Conservation (phyloP, 2,329 filamentous ascomycete species). For the Bipolaris oryzae region DNA sequence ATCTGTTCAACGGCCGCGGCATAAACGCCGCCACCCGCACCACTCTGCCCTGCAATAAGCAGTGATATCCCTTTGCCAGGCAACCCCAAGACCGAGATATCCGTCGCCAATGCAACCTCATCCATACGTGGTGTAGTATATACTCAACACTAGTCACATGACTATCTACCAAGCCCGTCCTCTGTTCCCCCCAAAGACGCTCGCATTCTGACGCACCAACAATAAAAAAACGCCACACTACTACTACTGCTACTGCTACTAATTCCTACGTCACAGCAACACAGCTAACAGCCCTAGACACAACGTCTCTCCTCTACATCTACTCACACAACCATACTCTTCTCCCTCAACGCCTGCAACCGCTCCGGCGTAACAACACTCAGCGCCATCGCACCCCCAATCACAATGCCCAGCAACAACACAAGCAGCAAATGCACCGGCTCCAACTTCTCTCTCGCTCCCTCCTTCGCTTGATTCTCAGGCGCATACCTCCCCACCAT, state of each 20-base stretch:
- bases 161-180: neutral
- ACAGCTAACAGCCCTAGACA: neutral
- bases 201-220: neutral
- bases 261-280: neutral
- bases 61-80: neutral
- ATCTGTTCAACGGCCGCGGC: neutral
- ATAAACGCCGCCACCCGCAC: constrained; percentile 3
- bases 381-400: constrained; percentile 35
- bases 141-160: neutral
- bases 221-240: neutral
- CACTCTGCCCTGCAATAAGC: neutral
- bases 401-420: constrained; percentile 38
- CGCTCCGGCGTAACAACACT: constrained; percentile 35
- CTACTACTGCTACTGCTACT: neutral
- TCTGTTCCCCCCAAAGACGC: neutral
- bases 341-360: constrained; percentile 27
- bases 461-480: constrained; percentile 13
- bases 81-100: neutral
- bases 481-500: constrained; percentile 49
- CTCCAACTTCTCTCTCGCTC: constrained; percentile 10
- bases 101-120: neutral
- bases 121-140: neutral
- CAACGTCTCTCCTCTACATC: neutral
- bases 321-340: constrained; percentile 26
- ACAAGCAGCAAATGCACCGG: constrained; percentile 34